Evolutionary conservation across 108 stramenopile species (phyloP).

Genomic region (Nitzschia putrida): DNA sequence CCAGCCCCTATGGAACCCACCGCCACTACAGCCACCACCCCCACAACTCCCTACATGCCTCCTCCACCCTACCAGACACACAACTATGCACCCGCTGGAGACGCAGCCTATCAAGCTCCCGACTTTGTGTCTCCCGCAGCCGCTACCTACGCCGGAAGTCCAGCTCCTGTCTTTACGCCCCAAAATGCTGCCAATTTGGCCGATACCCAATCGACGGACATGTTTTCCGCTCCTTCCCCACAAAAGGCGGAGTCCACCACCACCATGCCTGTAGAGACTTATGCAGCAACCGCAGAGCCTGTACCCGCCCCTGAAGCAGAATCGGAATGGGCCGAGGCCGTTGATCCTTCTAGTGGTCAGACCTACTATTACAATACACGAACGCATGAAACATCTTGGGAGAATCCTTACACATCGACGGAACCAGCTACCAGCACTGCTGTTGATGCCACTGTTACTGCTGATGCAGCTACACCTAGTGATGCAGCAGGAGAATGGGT

Average conservation of each 20-base stretch:
- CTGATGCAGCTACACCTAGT: background rate
- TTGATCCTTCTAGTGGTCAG: slow-evolving; percentile 48
- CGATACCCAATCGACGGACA: slow-evolving; percentile 12
- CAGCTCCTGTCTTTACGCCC: background rate
- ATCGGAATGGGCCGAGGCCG: slow-evolving; percentile 42
- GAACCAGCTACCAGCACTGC: background rate
- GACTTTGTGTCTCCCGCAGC: slow-evolving; percentile 16
- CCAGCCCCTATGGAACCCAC: background rate
- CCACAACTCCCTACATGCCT: slow-evolving; percentile 31
- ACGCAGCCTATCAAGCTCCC: background rate
- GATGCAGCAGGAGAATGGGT: slow-evolving; percentile 43
- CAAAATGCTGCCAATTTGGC: slow-evolving; percentile 23
- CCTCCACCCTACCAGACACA: slow-evolving; percentile 39
- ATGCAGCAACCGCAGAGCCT: background rate
- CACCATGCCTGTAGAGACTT: background rate
- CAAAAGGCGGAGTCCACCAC: slow-evolving; percentile 7
- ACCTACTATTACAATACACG: slow-evolving; percentile 48
- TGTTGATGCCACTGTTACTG: background rate
- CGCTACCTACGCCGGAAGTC: background rate
- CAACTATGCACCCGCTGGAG: background rate
- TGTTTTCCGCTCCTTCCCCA: slow-evolving; percentile 25
- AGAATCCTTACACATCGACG: slow-evolving; percentile 12
- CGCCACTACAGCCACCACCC: background rate
- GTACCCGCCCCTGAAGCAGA: background rate
- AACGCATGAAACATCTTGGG: slow-evolving; percentile 50